phyloP scores from a whole-genome alignment of 768 basidiomycete genomes.

The Mrakia hoshinonis region DNA sequence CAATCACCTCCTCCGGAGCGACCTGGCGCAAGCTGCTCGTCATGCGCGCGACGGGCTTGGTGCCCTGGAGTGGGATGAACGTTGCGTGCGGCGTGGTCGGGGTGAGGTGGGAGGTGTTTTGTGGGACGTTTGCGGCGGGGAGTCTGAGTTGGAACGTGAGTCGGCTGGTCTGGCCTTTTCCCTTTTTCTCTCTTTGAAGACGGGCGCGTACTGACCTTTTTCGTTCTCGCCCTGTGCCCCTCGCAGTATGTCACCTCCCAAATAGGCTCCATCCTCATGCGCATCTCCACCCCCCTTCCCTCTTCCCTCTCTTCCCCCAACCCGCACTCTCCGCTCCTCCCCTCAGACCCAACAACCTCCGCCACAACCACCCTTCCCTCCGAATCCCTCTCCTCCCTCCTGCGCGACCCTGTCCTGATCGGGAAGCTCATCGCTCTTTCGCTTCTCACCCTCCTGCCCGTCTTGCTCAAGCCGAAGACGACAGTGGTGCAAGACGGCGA shows the following conservation, averaged over 20 bases:
- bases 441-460: slow-evolving; percentile 75
- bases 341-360: slow-evolving; percentile 6
- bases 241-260: slow-evolving; percentile 73
- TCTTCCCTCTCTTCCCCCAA: slow-evolving; percentile 27
- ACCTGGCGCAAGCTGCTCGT: slow-evolving; percentile 80
- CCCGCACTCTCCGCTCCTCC: slow-evolving; percentile 68
- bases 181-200: slow-evolving; percentile 27
- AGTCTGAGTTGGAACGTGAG: slow-evolving; percentile 38
- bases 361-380: not conserved
- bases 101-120: slow-evolving; percentile 47
- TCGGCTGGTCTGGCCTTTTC: too few species aligned
- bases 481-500: slow-evolving; percentile 25
- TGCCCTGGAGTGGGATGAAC: slow-evolving; percentile 96
- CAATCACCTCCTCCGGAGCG: slow-evolving; percentile 48
- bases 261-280: slow-evolving; percentile 44
- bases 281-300: slow-evolving; percentile 31
- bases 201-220: slow-evolving; percentile 31
- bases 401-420: slow-evolving; percentile 73
- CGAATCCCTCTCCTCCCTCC: slow-evolving; percentile 73
- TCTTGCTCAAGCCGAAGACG: slow-evolving; percentile 48
- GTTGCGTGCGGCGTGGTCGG: slow-evolving; percentile 89
- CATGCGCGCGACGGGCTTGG: slow-evolving; percentile 80
- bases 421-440: slow-evolving; percentile 74
- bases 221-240: slow-evolving; percentile 19
- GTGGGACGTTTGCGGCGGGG: slow-evolving; percentile 41